Conservation (phyloP, 768 basidiomycete species). For the Tylopilus vinaceipallidus region DNA sequence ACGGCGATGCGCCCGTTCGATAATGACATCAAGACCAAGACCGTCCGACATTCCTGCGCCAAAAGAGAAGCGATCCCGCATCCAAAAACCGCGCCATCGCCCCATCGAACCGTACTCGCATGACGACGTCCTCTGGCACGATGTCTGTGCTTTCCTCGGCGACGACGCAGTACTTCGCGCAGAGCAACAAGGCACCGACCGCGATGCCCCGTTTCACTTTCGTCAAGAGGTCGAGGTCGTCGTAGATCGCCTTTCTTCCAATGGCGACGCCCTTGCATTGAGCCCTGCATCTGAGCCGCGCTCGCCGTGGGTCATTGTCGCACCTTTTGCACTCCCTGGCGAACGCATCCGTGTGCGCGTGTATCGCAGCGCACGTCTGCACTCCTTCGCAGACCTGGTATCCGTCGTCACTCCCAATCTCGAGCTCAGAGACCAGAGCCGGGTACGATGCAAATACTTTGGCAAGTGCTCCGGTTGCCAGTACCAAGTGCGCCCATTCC, state of each 20-base stretch:
- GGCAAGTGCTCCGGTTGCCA: constrained; percentile 91
- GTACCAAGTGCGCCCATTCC: constrained; percentile 62
- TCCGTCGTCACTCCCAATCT: constrained; percentile 61
- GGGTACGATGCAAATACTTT: constrained; percentile 83
- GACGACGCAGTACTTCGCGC: constrained; percentile 49
- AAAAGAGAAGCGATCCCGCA: constrained; percentile 33
- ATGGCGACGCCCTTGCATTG: constrained; percentile 62
- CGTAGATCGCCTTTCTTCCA: constrained; percentile 62
- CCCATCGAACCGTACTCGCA: constrained; percentile 56
- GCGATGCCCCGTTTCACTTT: constrained; percentile 56
- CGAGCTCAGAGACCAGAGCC: constrained; percentile 60
- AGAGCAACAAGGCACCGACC: constrained; percentile 47
- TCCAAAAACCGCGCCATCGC: constrained; percentile 9
- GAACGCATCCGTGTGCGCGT: constrained; percentile 75
- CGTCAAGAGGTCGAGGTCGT: constrained; percentile 65
- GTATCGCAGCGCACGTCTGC: constrained; percentile 64
- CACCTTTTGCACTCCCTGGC: constrained; percentile 82
- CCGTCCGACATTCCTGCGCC: constrained; percentile 6
- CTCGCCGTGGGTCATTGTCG: constrained; percentile 76
- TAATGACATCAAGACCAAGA: constrained; percentile 5
- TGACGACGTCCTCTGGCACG: constrained; percentile 74
- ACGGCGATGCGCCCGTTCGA: neutral
- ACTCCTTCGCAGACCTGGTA: constrained; percentile 76
- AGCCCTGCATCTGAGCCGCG: constrained; percentile 36
- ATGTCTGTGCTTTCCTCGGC: constrained; percentile 69